Evolutionary conservation across 2,329 filamentous ascomycete species (phyloP).

Genomic region (Fusarium camptoceras): DNA sequence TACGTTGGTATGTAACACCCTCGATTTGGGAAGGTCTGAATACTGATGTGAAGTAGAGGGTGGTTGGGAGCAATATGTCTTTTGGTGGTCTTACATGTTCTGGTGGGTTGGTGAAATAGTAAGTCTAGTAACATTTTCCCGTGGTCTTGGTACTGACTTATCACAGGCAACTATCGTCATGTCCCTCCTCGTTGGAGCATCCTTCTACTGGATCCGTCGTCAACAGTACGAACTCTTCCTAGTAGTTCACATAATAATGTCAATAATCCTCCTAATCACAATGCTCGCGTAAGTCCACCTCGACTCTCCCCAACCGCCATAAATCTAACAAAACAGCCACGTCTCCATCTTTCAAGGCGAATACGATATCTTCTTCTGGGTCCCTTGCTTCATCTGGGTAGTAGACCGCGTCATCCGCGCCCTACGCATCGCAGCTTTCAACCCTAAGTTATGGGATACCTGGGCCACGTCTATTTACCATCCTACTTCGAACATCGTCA

Average conservation of each 20-base stretch:
- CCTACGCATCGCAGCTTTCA: constrained; percentile 56
- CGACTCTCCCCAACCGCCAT: fast-evolving
- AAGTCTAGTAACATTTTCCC: constrained; percentile 9
- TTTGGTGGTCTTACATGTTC: constrained; percentile 58
- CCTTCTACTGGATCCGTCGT: constrained; percentile 63
- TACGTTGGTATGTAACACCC: constrained; percentile 46
- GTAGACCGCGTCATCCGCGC: constrained; percentile 61
- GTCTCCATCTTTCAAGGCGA: constrained; percentile 64
- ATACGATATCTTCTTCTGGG: constrained; percentile 63
- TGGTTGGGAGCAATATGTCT: constrained; percentile 51
- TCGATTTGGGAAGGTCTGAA: fast-evolving
- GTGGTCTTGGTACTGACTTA: fast-evolving
- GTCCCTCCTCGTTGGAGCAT: constrained; percentile 60
- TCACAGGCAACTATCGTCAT: constrained; percentile 57
- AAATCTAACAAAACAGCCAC: constrained; percentile 51
- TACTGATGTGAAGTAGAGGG: constrained; percentile 49
- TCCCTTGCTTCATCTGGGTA: constrained; percentile 61
- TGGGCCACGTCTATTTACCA: constrained; percentile 52
- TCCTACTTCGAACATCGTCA: constrained; percentile 55
- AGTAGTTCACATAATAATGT: constrained; percentile 63
- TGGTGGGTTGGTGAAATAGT: constrained; percentile 64
- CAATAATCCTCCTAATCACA: constrained; percentile 61
- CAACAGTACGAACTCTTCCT: constrained; percentile 66
- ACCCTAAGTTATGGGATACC: constrained; percentile 53
- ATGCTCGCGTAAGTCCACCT: constrained; percentile 61